Percentiles rank a stretch among this genome's conserved stretches.
Evolutionary conservation across 805 yeast species (phyloP).

Genomic region (Kazachstania africana): DNA sequence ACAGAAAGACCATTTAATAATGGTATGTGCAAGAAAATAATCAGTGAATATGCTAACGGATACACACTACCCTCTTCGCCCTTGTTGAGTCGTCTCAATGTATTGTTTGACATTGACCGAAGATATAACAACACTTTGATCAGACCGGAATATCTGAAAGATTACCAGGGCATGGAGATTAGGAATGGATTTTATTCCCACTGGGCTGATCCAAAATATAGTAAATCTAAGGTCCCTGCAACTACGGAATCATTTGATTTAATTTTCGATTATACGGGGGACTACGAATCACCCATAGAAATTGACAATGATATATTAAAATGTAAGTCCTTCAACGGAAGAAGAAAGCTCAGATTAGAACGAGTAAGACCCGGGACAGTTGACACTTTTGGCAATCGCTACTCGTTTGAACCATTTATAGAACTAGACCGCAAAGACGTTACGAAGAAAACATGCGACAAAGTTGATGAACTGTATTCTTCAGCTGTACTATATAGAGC

Average conservation of each 20-base stretch:
- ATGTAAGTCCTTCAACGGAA: conserved; percentile 19
- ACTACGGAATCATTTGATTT: conserved; percentile 22
- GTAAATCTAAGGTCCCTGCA: conserved; percentile 8
- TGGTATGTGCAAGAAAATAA: too few relatives aligned
- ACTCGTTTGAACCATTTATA: not conserved
- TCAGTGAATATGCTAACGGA: not conserved
- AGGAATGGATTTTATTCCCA: conserved; percentile 22
- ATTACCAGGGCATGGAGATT: conserved; percentile 23
- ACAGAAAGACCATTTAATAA: not conserved
- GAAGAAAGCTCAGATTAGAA: conserved; percentile 3
- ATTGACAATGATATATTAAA: conserved; percentile 5
- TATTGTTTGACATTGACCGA: conserved; percentile 36
- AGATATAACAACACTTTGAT: conserved; percentile 30
- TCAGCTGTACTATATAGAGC: conserved; percentile 3
- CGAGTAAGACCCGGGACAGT: conserved; percentile 1
- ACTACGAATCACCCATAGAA: conserved; percentile 3
- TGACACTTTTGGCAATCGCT: conserved; percentile 1
- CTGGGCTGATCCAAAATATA: conserved; percentile 15
- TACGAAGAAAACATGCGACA: not conserved
- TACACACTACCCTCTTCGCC: conserved; percentile 23
- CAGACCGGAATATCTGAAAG: conserved; percentile 29
- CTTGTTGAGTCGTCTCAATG: conserved; percentile 27
- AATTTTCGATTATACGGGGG: conserved; percentile 15
- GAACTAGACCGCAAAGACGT: conserved; percentile 1
- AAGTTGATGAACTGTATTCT: not conserved